Conservation (phyloP, 1,284 basidiomycete species). For the Pascua guehoae region DNA sequence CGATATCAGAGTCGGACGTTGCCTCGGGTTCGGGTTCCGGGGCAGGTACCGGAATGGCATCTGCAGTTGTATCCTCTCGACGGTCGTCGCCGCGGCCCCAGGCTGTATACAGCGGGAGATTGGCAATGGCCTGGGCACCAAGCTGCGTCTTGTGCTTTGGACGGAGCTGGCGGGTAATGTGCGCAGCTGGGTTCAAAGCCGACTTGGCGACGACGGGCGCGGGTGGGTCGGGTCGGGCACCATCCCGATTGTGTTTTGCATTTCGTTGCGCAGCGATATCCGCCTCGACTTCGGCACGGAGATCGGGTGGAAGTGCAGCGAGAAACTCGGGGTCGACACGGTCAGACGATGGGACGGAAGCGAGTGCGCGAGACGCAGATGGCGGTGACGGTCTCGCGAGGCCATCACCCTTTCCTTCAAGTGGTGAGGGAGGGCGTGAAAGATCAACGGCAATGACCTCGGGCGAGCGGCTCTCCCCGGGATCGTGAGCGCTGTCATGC, state of each 20-base stretch:
- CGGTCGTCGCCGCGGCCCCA: slow-evolving; percentile 19
- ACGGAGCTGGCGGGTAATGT: slow-evolving; percentile 42
- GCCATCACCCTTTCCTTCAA: background rate
- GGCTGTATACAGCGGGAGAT: slow-evolving; percentile 35
- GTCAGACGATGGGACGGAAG: slow-evolving; percentile 17
- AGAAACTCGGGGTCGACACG: slow-evolving; percentile 42
- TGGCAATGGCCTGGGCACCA: slow-evolving; percentile 29
- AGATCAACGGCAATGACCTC: no score
- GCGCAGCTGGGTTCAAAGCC: slow-evolving; percentile 30
- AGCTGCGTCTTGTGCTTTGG: slow-evolving; percentile 43
- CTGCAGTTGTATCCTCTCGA: background rate
- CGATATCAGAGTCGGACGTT: background rate
- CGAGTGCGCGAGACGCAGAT: background rate
- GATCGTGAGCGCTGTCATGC: background rate
- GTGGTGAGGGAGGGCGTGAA: no score
- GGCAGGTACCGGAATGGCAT: background rate
- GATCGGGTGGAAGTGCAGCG: slow-evolving; percentile 33
- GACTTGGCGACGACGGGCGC: slow-evolving; percentile 6
- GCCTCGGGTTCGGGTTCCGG: background rate
- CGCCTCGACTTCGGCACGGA: slow-evolving; percentile 32
- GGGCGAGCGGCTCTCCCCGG: no score
- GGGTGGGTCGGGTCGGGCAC: background rate
- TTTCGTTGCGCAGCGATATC: slow-evolving; percentile 18
- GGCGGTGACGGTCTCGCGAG: background rate
- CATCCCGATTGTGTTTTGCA: slow-evolving; percentile 1